Percentiles rank a stretch among this genome's conserved stretches.
Evolutionary conservation across 2,329 filamentous ascomycete genomes (phyloP).

Genomic region (Microcyclosporella mali): DNA sequence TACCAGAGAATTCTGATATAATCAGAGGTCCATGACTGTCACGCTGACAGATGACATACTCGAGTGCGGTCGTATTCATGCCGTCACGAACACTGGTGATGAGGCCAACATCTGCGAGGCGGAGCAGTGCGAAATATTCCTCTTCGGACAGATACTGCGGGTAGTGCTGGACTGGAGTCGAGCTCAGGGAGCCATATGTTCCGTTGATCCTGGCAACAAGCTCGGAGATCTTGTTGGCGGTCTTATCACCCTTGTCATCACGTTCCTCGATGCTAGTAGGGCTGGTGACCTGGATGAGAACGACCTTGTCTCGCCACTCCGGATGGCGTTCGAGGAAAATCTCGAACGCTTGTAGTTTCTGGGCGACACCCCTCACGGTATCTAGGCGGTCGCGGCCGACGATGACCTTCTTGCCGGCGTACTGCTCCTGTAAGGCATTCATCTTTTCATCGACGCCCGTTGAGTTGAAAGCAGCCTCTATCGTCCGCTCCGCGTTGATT

Average conservation of each 20-base stretch:
- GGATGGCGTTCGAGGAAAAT: constrained; percentile 84
- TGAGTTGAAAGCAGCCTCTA: constrained; percentile 63
- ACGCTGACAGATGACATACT: constrained; percentile 89
- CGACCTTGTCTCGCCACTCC: constrained; percentile 85
- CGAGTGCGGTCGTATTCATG: constrained; percentile 95
- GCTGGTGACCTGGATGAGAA: constrained; percentile 91
- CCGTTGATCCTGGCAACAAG: constrained; percentile 90
- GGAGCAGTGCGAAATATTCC: constrained; percentile 91
- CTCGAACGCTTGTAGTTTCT: constrained; percentile 92
- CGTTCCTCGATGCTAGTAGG: constrained; percentile 60
- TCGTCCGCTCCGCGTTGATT: constrained; percentile 78
- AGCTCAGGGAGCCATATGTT: constrained; percentile 77
- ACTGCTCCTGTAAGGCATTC: constrained; percentile 65
- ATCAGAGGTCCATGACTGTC: constrained; percentile 82
- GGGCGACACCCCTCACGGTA: constrained; percentile 85
- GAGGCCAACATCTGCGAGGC: constrained; percentile 81
- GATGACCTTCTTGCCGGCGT: constrained; percentile 88
- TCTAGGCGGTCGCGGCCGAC: constrained; percentile 92
- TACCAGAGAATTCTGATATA: constrained; percentile 93
- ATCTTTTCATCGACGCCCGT: constrained; percentile 66
- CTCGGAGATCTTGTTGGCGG: constrained; percentile 82
- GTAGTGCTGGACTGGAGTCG: constrained; percentile 88
- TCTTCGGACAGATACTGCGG: constrained; percentile 84
- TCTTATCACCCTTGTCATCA: constrained; percentile 70
- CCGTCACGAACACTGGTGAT: constrained; percentile 95